Evolutionary conservation across 768 basidiomycete genomes (phyloP).

Genomic region (Hemileccinum rubropunctum): DNA sequence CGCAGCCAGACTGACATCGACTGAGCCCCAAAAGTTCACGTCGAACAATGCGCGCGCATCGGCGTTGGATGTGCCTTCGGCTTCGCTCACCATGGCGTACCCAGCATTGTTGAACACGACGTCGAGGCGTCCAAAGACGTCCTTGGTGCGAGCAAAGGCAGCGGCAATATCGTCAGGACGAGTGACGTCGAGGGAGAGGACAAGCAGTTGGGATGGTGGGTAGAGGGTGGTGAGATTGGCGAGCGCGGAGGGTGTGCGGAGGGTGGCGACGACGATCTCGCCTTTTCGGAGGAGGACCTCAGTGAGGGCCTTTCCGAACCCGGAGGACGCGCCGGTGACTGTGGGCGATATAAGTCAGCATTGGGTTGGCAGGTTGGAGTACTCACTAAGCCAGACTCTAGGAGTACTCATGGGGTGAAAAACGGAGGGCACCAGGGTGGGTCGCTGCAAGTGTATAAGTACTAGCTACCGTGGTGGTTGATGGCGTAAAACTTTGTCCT

Average conservation of each 20-base stretch:
- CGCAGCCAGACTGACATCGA: conserved; percentile 22
- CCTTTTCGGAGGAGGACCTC: conserved; percentile 33
- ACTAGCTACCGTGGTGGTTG: too few relatives aligned
- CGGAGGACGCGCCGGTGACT: conserved; percentile 35
- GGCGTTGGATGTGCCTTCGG: conserved; percentile 28
- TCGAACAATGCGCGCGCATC: conserved; percentile 35
- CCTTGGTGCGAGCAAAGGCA: conserved; percentile 33
- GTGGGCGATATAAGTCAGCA: not conserved
- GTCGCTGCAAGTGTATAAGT: too few relatives aligned
- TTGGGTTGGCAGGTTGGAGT: too few relatives aligned
- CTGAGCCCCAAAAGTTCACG: conserved; percentile 23
- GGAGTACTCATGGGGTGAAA: not conserved
- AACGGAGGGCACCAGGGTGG: too few relatives aligned
- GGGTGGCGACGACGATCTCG: conserved; percentile 40
- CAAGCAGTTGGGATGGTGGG: conserved; percentile 28
- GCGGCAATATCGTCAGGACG: conserved; percentile 26
- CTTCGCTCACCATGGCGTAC: conserved; percentile 27
- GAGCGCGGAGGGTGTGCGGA: conserved; percentile 36
- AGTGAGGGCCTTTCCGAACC: conserved; percentile 35
- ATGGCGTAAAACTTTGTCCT: too few relatives aligned
- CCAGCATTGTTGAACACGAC: conserved; percentile 46
- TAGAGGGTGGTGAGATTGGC: conserved; percentile 23
- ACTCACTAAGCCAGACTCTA: not conserved
- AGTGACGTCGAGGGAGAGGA: conserved; percentile 40
- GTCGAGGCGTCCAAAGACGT: conserved; percentile 39